These are phyloP conservation scores for Aeschynomene evenia DNA, from an alignment of 306 rosid genomes.

Conservation along the genomic window DNA sequence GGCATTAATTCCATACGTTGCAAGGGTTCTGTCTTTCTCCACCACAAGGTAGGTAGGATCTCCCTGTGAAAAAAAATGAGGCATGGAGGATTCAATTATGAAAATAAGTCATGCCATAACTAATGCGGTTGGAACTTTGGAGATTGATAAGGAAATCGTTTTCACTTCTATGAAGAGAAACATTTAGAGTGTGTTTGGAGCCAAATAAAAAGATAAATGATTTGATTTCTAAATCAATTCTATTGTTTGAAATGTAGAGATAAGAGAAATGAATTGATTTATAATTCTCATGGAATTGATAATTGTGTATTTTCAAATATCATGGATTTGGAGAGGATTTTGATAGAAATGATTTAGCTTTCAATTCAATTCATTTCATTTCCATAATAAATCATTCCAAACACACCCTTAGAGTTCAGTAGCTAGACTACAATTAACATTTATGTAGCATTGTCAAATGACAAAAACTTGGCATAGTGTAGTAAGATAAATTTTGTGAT, in stretches of 20 bases:
- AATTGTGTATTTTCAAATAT: no score
- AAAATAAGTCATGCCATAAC: not conserved
- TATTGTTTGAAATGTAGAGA: no score
- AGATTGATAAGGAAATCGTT: not conserved
- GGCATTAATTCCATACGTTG: conserved; percentile 88
- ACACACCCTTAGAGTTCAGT: not conserved
- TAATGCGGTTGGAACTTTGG: not conserved
- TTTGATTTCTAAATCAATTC: no score
- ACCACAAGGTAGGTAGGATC: conserved; percentile 97
- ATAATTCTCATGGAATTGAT: no score
- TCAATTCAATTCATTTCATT: no score
- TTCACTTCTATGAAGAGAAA: not conserved
- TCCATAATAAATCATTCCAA: no score
- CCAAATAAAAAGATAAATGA: no score
- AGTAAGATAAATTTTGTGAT: not conserved
- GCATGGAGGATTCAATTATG: not conserved
- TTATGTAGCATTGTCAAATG: not conserved
- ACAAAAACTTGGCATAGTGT: not conserved
- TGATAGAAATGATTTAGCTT: no score
- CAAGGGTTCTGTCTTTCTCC: conserved; percentile 80
- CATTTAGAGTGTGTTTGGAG: no score
- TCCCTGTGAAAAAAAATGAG: conserved; percentile 47
- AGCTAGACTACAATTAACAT: not conserved
- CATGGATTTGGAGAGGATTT: no score
- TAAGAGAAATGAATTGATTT: no score